A percentile compares a stretch with the other conserved stretches of the same genome.
phyloP scores from a whole-genome alignment of 2,329 filamentous ascomycete species.

The Colletotrichum filicis region DNA sequence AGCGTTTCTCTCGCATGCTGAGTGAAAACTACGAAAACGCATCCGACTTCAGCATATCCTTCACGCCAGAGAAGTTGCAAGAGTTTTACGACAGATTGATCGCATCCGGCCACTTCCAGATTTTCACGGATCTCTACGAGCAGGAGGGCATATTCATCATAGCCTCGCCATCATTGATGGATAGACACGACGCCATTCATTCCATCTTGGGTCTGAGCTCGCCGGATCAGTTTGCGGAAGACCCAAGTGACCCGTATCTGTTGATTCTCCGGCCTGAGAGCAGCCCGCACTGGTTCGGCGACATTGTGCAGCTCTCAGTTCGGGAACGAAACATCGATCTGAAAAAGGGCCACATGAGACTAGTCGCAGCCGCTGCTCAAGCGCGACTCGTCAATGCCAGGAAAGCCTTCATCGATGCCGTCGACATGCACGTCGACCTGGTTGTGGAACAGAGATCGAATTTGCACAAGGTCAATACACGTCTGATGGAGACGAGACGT shows the following conservation, averaged over 20 bases:
- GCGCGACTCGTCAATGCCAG: conserved; percentile 83
- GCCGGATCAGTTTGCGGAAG: conserved; percentile 70
- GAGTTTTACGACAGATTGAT: conserved; percentile 85
- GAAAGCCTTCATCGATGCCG: conserved; percentile 78
- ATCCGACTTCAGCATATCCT: conserved; percentile 90
- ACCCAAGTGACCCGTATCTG: conserved; percentile 84
- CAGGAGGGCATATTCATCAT: conserved; percentile 84
- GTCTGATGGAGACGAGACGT: conserved; percentile 93
- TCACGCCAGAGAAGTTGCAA: conserved; percentile 73
- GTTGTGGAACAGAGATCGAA: conserved; percentile 94
- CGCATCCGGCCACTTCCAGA: conserved; percentile 86
- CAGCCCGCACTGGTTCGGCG: conserved; percentile 83
- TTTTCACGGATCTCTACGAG: conserved; percentile 77
- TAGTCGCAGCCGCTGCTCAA: conserved; percentile 90
- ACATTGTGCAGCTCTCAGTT: conserved; percentile 76
- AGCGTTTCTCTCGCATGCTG: conserved; percentile 91
- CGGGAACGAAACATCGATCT: conserved; percentile 85
- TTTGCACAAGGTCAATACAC: conserved; percentile 88
- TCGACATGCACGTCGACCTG: conserved; percentile 87
- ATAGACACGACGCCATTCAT: conserved; percentile 83
- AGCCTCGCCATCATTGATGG: conserved; percentile 81
- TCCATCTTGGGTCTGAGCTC: conserved; percentile 81
- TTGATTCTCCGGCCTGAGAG: conserved; percentile 87
- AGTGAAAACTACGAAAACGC: conserved; percentile 96
- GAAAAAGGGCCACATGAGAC: conserved; percentile 84